A percentile compares a stretch with the other conserved stretches of the same genome.
Evolutionary conservation across 139 green algal genomes (phyloP).

Genomic region (Coelastrella sp.): DNA sequence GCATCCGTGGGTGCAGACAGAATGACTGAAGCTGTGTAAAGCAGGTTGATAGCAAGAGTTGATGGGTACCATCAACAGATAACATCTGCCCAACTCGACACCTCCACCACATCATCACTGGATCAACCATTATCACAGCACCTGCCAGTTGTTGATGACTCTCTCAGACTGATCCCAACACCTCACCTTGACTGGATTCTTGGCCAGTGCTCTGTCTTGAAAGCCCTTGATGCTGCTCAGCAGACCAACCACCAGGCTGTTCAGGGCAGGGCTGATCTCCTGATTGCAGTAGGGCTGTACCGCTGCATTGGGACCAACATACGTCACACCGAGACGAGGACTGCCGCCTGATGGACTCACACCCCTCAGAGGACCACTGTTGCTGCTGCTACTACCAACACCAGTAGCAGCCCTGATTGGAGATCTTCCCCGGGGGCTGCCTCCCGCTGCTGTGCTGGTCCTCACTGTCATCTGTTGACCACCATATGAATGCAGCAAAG

Average conservation of each 20-base stretch:
- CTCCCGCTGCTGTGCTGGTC: slow-evolving; percentile 1
- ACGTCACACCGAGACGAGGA: slow-evolving; percentile 11
- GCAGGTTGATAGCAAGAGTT: too few species aligned
- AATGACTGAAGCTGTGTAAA: too few species aligned
- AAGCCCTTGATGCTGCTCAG: slow-evolving; percentile 61
- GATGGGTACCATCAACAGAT: too few species aligned
- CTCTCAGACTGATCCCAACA: background rate
- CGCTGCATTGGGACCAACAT: slow-evolving; percentile 46
- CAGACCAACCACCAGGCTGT: slow-evolving; percentile 54
- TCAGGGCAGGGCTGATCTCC: slow-evolving; percentile 56
- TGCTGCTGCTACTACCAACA: too few species aligned
- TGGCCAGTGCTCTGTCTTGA: slow-evolving; percentile 64
- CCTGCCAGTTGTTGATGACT: too few species aligned
- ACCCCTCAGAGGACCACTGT: background rate
- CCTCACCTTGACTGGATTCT: slow-evolving; percentile 66
- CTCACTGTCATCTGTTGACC: background rate
- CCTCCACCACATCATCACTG: background rate
- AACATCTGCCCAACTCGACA: background rate
- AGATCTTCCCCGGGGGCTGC: background rate
- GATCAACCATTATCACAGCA: too few species aligned
- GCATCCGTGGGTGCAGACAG: too few species aligned
- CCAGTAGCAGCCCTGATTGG: too few species aligned
- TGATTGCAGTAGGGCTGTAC: slow-evolving; percentile 49
- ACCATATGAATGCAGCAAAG: background rate
- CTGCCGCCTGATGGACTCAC: slow-evolving; percentile 7